Evolutionary conservation across 1,139 yeast species (phyloP), one percentile per base, ranked within the genome.

Genomic region (Hemisphaericaspora xylofermentans): DNA sequence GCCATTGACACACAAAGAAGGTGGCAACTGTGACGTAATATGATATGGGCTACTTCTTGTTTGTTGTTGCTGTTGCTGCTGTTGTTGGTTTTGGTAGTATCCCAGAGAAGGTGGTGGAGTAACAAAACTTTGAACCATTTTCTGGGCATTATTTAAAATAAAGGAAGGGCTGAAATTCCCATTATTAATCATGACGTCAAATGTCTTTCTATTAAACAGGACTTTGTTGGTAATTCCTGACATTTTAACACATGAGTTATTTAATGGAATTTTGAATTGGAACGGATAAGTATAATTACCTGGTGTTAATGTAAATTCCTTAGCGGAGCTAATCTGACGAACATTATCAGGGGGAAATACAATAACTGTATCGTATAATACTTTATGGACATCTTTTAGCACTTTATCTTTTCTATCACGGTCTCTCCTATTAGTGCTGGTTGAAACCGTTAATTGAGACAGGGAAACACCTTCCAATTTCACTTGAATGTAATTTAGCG

Each of bases 311-410:
- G 87, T 81, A 56, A 75, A 81, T 40, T 78, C 81, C 44, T 71
- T 71, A 4, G 77, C 67, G 37, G 62, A 63, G 16, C 79, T 67
- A 2, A 74, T 77, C 33, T 66, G 55, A 10, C 78, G 61, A 21
- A 81, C 67, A 39, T 80, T 77, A 22, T 62, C 66, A 0, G 88
- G 84, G 0, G 88, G 88, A 49, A 82, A 82, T 19, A 82, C 82
- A 1, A 79, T 70, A 35, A 58, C 47, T 0, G 82, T 72, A 42
- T 78, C 77, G 49, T 81, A 81, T 33, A 82, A 63, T 13, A 82
- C 68, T 49, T 75, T 74, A 58, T 82, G 88, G 13, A 63, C 60
- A 53, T 81, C 87, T 29, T 49, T 57, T 2, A 69, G 44, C 2
- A 56, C 31, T 36, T 57, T 60, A 15, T 62, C 62, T 40, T 53